Percentiles rank a stretch among this genome's conserved stretches.
These are phyloP conservation scores for Isoetes engelmannii DNA, from an alignment of 83 land plant genomes.

Conservation along the genomic window DNA sequence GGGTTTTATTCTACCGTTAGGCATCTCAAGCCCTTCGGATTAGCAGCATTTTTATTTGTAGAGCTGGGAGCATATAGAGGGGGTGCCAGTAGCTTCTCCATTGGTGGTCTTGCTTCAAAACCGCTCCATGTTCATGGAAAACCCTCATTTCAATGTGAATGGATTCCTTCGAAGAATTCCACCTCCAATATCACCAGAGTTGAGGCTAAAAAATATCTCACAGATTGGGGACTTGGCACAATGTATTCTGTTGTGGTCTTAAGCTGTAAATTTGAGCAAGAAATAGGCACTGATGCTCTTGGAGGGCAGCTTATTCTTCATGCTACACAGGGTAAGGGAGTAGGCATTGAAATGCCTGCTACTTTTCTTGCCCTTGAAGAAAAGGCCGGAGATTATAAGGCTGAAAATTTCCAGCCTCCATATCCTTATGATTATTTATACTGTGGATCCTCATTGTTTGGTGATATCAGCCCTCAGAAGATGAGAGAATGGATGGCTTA, in stretches of 20 bases:
- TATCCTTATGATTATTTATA: slow-evolving; percentile 56
- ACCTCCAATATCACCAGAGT: slow-evolving; percentile 5
- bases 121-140: slow-evolving; percentile 45
- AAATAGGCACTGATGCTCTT: slow-evolving; percentile 36
- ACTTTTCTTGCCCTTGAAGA: slow-evolving; percentile 46
- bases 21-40: slow-evolving; percentile 38
- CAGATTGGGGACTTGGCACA: slow-evolving; percentile 81
- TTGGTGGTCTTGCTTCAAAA: slow-evolving; percentile 62
- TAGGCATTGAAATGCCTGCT: slow-evolving; percentile 20
- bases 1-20: background rate
- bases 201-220: slow-evolving; percentile 44
- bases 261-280: slow-evolving; percentile 52
- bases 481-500: slow-evolving; percentile 87
- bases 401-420: slow-evolving; percentile 9
- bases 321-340: slow-evolving; percentile 33
- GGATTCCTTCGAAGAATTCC: slow-evolving; percentile 32
- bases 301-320: slow-evolving; percentile 59
- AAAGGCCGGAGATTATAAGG: slow-evolving; percentile 18
- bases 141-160: slow-evolving; percentile 41
- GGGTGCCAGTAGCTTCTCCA: slow-evolving; percentile 50
- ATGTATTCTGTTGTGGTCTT: slow-evolving; percentile 82
- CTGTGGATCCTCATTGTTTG: slow-evolving; percentile 79
- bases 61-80: slow-evolving; percentile 73
- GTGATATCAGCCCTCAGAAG: slow-evolving; percentile 56
- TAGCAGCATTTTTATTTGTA: slow-evolving; percentile 56